A percentile compares a stretch with the other conserved stretches of the same genome.
These are phyloP conservation scores for Phtheirospermum japonicum DNA, from an alignment of 257 asterid species.

Conservation along the genomic window DNA sequence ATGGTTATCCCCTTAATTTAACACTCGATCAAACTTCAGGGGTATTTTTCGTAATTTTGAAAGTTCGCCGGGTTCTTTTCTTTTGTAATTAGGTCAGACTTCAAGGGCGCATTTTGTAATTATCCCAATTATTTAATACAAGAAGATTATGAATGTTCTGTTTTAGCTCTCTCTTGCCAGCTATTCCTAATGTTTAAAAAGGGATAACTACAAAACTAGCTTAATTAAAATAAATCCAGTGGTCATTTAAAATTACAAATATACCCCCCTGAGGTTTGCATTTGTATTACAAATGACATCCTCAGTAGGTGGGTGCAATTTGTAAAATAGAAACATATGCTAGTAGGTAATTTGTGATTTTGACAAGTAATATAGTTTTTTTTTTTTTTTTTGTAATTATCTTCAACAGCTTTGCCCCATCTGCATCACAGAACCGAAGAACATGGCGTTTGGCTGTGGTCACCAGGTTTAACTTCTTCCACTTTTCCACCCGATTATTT, in stretches of 20 bases:
- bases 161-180: neutral
- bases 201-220: no score
- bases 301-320: neutral
- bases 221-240: no score
- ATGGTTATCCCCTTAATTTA: no score
- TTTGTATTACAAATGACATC: neutral
- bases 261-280: no score
- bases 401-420: constrained; percentile 78
- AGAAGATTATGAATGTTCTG: neutral
- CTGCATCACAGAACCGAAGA: constrained; percentile 66
- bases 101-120: neutral
- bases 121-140: no score
- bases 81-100: neutral
- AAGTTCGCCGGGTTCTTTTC: neutral
- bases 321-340: neutral
- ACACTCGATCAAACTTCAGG: neutral
- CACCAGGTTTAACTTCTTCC: constrained; percentile 61
- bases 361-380: no score
- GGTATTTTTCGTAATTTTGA: neutral
- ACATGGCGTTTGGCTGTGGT: constrained; percentile 98
- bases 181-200: no score
- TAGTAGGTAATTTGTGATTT: neutral
- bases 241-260: no score
- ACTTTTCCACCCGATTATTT: constrained; percentile 9
- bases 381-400: neutral